Evolutionary conservation across 2,329 filamentous ascomycete genomes (phyloP), one percentile per base, ranked within the genome.

Genomic region (Botrytis porri): DNA sequence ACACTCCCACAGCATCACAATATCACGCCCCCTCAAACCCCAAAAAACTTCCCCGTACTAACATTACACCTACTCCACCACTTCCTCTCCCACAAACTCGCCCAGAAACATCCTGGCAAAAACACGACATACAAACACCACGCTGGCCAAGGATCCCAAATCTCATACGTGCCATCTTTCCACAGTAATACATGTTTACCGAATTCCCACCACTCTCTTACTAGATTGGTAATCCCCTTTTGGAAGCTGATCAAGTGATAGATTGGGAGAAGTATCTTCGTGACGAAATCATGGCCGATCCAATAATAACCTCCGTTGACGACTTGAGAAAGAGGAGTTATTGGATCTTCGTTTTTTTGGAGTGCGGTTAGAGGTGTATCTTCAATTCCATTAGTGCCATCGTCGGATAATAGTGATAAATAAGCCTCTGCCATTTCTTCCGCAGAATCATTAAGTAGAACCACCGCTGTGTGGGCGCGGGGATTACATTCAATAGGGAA

Each of bases 401-500:
- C 66, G 0, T 75, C 72, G 0, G 82, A 78, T 0, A 90, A 79
- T 0, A 85, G 76, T 0, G 83, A 83, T 22, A 91, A 80, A 75
- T 92, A 92, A 18, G 84, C 82, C 0, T 82, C 81, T 29, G 83
- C 83, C 37, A 84, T 80, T 37, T 84, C 82, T 1, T 82, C 82
- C 35, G 82, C 82, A n/a, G 83, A 80, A 2, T 80, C 78, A 6
- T 82, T 82, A 79, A 93, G 91, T 0, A 93, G 81, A 1, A 88
- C 84, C 0, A 90, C 87, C 0, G 91, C 91, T 0, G 91, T 93
- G 77, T 93, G 90, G 0, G 88, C 88, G 22, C 91, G 84, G 0
- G 91, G 91, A 72, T 93, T 93, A 78, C 90, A 93, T 78, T 93
- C 90, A 73, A 93, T 93, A 0, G 90, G 89, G 75, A 88, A 90